These are phyloP conservation scores for Trypanosoma rangeli DNA, from an alignment of 208 protist species.

Conservation along the genomic window DNA sequence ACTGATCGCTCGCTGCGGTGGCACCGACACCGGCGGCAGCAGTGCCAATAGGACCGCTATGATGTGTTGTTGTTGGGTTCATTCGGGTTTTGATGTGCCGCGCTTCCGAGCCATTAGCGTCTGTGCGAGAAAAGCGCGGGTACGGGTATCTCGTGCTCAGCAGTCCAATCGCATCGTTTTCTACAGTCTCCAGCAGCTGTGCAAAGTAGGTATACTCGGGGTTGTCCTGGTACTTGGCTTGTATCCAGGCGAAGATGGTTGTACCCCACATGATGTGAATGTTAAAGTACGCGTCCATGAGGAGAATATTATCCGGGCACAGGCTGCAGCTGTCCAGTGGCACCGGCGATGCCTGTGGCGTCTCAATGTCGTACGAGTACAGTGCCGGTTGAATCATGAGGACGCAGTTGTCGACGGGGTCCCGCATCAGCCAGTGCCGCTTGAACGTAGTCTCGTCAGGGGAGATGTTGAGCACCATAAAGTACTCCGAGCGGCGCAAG, in stretches of 20 bases:
- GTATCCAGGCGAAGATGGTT: conserved; percentile 94
- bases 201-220: conserved; percentile 82
- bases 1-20: conserved; percentile 24
- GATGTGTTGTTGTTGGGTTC: conserved; percentile 78
- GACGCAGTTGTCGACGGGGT: conserved; percentile 93
- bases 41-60: conserved; percentile 21
- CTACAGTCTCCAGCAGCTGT: conserved; percentile 62
- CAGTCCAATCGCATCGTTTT: conserved; percentile 61
- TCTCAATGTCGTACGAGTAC: conserved; percentile 92
- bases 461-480: conserved; percentile 96
- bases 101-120: conserved; percentile 80
- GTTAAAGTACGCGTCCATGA: conserved; percentile 99
- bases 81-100: conserved; percentile 88
- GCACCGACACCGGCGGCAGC: conserved; percentile 16
- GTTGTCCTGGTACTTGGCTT: conserved; percentile 91
- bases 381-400: conserved; percentile 99
- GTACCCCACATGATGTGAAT: conserved; percentile 97
- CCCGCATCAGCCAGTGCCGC: conserved; percentile 95
- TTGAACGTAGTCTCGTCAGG: conserved; percentile 99
- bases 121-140: conserved; percentile 86
- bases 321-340: conserved; percentile 92
- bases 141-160: conserved; percentile 70
- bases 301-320: conserved; percentile 93
- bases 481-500: conserved; percentile 96
- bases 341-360: conserved; percentile 80